phyloP scores from a whole-genome alignment of 108 stramenopile species.

The Parietichytrium sp. region DNA sequence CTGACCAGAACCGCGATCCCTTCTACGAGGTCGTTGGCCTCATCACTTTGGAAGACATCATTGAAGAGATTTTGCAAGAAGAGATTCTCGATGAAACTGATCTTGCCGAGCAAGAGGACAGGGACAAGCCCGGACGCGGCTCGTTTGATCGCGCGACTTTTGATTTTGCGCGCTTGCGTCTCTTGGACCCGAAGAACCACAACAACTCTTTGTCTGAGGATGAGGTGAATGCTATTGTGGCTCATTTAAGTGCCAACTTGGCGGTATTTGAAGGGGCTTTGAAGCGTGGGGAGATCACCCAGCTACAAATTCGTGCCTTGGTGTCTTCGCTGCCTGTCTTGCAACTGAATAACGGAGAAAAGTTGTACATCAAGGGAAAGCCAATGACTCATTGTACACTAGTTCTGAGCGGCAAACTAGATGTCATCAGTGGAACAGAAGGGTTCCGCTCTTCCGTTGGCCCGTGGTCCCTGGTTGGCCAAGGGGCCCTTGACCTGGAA shows the following conservation, averaged over 20 bases:
- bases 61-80: slow-evolving; percentile 88
- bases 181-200: slow-evolving; percentile 9
- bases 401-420: slow-evolving; percentile 76
- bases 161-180: slow-evolving; percentile 37
- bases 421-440: slow-evolving; percentile 77
- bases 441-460: slow-evolving; percentile 77
- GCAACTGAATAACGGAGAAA: neutral
- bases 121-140: too few relatives aligned
- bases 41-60: slow-evolving; percentile 94
- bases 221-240: slow-evolving; percentile 24
- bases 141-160: slow-evolving; percentile 12
- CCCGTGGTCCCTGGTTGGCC: slow-evolving; percentile 78
- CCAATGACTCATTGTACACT: slow-evolving; percentile 58
- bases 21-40: slow-evolving; percentile 89
- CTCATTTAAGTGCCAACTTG: slow-evolving; percentile 2
- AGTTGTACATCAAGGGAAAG: slow-evolving; percentile 29
- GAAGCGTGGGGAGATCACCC: neutral
- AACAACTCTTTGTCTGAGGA: neutral
- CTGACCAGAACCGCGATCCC: slow-evolving; percentile 73
- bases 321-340: neutral
- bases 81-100: slow-evolving; percentile 90
- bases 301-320: neutral
- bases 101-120: neutral
- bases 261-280: neutral
- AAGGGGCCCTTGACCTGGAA: slow-evolving; percentile 3